Percentiles rank a stretch among this genome's conserved stretches.
phyloP scores from a whole-genome alignment of 2,329 filamentous ascomycete species.

The Pseudogymnoascus sp. region DNA sequence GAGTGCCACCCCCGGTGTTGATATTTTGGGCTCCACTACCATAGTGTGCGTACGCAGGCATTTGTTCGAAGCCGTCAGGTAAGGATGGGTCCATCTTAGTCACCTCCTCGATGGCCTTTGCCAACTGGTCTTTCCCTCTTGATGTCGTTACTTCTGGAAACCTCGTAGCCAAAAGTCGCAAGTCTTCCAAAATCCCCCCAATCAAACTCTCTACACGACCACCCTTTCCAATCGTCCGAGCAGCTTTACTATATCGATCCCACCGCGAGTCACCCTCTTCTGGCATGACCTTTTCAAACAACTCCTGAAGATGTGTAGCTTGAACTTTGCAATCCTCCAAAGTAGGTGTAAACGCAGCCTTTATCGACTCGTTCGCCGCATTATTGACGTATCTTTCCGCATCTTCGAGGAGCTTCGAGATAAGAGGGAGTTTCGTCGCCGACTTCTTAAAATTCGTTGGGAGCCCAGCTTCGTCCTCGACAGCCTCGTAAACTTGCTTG shows the following conservation, averaged over 20 bases:
- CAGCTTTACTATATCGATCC: conserved; percentile 17
- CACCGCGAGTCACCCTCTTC: conserved; percentile 11
- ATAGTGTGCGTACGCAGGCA: background rate
- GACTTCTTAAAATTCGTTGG: conserved; percentile 13
- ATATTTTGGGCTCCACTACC: background rate
- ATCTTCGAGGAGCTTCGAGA: background rate
- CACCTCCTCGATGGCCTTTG: conserved; percentile 16
- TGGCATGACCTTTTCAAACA: conserved; percentile 14
- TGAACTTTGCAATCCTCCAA: background rate
- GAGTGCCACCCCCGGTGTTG: background rate
- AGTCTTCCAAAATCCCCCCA: conserved; percentile 14
- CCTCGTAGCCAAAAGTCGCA: conserved; percentile 16
- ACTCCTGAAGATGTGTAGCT: background rate
- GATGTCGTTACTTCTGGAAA: conserved; percentile 12
- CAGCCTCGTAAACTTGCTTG: conserved; percentile 14
- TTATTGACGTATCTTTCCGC: background rate
- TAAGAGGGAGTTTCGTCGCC: background rate
- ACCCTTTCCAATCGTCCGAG: conserved; percentile 14
- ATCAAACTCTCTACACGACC: conserved; percentile 15
- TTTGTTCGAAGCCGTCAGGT: background rate
- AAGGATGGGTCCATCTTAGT: background rate
- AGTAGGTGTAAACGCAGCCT: background rate
- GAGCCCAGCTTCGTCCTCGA: conserved; percentile 13
- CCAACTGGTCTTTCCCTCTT: conserved; percentile 8
- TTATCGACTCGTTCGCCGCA: background rate